Percentiles rank a stretch among this genome's conserved stretches.
These are phyloP conservation scores for Coemansia sp. DNA, from an alignment of 371 early-diverging fungal genomes.

Conservation along the genomic window DNA sequence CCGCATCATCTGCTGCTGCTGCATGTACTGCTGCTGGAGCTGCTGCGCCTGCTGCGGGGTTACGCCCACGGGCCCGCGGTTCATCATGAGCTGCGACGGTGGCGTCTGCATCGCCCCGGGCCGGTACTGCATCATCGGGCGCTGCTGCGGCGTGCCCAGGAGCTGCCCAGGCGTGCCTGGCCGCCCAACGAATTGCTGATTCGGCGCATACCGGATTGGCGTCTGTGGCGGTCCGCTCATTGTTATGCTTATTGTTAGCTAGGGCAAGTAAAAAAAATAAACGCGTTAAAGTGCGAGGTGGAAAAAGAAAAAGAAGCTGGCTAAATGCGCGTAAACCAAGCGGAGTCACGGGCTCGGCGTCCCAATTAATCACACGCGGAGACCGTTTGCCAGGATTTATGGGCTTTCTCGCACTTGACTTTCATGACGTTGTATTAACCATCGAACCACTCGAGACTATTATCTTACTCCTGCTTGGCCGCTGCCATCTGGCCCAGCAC, in stretches of 20 bases:
- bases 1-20: slow-evolving; percentile 33
- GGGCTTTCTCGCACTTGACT: too few species aligned
- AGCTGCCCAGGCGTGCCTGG: slow-evolving; percentile 34
- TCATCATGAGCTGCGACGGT: slow-evolving; percentile 3
- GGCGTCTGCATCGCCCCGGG: slow-evolving; percentile 11
- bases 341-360: too few species aligned
- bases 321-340: too few species aligned
- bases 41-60: slow-evolving; percentile 17
- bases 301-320: too few species aligned
- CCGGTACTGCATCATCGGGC: slow-evolving; percentile 35
- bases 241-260: not conserved
- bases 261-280: not conserved
- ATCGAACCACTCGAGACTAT: too few species aligned
- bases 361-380: too few species aligned
- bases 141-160: slow-evolving; percentile 21
- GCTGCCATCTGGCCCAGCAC: slow-evolving; percentile 34
- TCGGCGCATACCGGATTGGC: slow-evolving; percentile 29
- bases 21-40: slow-evolving; percentile 33
- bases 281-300: too few species aligned
- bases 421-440: too few species aligned
- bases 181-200: slow-evolving; percentile 24
- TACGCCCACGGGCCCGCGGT: not conserved
- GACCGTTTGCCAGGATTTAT: too few species aligned
- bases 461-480: not conserved
- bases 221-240: slow-evolving; percentile 44